phyloP scores from a whole-genome alignment of 1,284 basidiomycete genomes.

The Mycena citricolor region DNA sequence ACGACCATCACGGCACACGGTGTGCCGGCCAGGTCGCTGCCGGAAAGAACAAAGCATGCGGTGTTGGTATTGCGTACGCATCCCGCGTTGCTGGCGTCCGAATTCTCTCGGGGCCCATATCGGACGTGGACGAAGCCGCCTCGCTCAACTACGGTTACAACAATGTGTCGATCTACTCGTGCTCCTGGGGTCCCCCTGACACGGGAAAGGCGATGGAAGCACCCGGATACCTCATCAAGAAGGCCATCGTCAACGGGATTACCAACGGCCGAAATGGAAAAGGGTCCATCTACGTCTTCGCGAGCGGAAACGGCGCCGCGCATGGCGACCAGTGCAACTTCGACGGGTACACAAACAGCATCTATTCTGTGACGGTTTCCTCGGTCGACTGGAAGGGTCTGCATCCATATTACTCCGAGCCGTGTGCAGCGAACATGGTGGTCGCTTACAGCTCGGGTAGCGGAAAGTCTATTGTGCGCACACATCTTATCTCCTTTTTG shows the following conservation, averaged over 20 bases:
- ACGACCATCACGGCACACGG: slow-evolving; percentile 97
- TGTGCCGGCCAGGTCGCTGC: slow-evolving; percentile 99
- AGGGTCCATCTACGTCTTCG: slow-evolving; percentile 96
- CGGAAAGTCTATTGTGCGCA: slow-evolving; percentile 85
- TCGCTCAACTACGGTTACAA: slow-evolving; percentile 95
- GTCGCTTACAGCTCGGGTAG: slow-evolving; percentile 97
- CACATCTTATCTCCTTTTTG: neutral
- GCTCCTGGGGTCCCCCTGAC: slow-evolving; percentile 93
- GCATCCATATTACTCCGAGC: slow-evolving; percentile 96
- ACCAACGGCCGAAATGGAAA: slow-evolving; percentile 89
- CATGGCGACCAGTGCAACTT: slow-evolving; percentile 98
- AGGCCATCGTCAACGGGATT: slow-evolving; percentile 93
- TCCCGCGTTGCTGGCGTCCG: slow-evolving; percentile 92
- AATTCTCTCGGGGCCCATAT: slow-evolving; percentile 93
- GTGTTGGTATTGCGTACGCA: slow-evolving; percentile 91
- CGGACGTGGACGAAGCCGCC: slow-evolving; percentile 96
- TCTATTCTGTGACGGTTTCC: slow-evolving; percentile 94
- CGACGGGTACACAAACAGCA: slow-evolving; percentile 98
- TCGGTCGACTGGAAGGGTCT: slow-evolving; percentile 90
- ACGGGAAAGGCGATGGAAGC: slow-evolving; percentile 96
- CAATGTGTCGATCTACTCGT: slow-evolving; percentile 92
- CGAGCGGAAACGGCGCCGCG: slow-evolving; percentile 94
- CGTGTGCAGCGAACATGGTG: slow-evolving; percentile 95
- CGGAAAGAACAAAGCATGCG: slow-evolving; percentile 92
- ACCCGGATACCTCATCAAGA: slow-evolving; percentile 89